Conservation (phyloP, 768 basidiomycete species). For the Pholiota conissans region DNA sequence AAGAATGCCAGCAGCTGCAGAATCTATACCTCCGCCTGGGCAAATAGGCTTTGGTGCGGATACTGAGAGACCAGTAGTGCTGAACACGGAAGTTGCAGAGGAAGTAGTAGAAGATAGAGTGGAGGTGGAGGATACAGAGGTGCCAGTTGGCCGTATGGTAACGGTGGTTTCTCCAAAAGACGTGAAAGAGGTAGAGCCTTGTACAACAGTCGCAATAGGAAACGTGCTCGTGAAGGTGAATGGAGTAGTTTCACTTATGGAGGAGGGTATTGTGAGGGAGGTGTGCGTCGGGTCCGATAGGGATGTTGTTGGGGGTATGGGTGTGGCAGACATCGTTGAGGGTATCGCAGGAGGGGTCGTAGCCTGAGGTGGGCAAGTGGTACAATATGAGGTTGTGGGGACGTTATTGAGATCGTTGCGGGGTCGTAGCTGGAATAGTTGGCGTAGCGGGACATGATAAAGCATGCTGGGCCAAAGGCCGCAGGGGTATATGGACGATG, state of each 20-base stretch:
- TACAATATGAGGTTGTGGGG: conserved; percentile 9
- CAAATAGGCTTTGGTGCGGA: conserved; percentile 45
- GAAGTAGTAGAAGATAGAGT: conserved; percentile 19
- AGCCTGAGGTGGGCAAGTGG: conserved; percentile 6
- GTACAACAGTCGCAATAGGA: conserved; percentile 38
- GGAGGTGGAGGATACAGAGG: conserved; percentile 20
- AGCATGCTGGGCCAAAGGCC: conserved; percentile 16
- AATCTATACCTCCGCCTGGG: conserved; percentile 65
- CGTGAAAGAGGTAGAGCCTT: conserved; percentile 41
- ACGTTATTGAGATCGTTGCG: conserved; percentile 14
- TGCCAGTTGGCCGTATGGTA: conserved; percentile 20
- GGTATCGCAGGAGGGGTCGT: conserved; percentile 6
- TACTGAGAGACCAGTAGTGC: conserved; percentile 20
- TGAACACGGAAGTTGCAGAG: conserved; percentile 24
- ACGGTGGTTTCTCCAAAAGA: conserved; percentile 37
- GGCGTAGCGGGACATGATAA: conserved; percentile 8
- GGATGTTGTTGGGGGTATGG: conserved; percentile 3
- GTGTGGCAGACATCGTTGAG: conserved; percentile 2
- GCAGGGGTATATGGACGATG: conserved; percentile 18
- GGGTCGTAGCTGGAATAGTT: conserved; percentile 17
- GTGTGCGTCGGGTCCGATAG: conserved; percentile 3
- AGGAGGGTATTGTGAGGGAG: not conserved
- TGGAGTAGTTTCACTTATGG: conserved; percentile 6
- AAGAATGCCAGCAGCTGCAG: conserved; percentile 60
- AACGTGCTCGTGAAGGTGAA: conserved; percentile 33